Evolutionary conservation across 768 basidiomycete species (phyloP), one percentile per base, ranked within the genome.

Genomic region (Mycena olivaceomarginata): DNA sequence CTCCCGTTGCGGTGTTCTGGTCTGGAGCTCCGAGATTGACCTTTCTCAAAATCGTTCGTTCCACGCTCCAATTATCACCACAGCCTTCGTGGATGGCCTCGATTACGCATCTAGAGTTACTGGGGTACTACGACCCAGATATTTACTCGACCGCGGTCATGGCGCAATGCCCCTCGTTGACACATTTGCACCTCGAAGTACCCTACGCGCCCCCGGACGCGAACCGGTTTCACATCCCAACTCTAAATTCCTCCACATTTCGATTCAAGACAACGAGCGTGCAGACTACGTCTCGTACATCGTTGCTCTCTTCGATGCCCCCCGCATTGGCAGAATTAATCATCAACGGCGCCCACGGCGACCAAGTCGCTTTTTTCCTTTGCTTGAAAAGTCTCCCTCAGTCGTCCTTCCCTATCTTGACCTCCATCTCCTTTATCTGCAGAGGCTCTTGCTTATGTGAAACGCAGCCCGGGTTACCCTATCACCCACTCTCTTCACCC

Each of bases 331-430:
- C 8, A 67, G 5, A n/a, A 53, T n/a, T 53, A 18, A n/a, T n/a
- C 4, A 4, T 53, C 51, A n/a, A n/a, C 20, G 51, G 11, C 51
- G 5, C 51, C 51, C 51, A 53, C 51, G 51, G 51, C 31, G 70
- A 71, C 31, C 60, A 71, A 18, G 64, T 71, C 18, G 39, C 39
- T 37, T 6, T 4, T 8, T 48, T 64, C 18, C 51, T 71, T n/a
- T 51, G 53, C 12, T 31, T 45, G 25, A 39, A 22, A 16, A 48
- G 4, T 31, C 41, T 48, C 56, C 11, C 56, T 45, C 56, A 45
- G 10, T 20, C 18, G 12, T 37, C 39, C 12, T 71, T 71, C n/a
- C 62, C 70, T 39, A 31, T 46, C 31, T 39, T 71, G 37, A 70
- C 45, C 3, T 64, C 70, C 45, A 15, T 71, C 2, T 51, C 60